A percentile compares a stretch with the other conserved stretches of the same genome.
These are phyloP conservation scores for Balakata baccata DNA, from an alignment of 345 rosid genomes.

Conservation along the genomic window DNA sequence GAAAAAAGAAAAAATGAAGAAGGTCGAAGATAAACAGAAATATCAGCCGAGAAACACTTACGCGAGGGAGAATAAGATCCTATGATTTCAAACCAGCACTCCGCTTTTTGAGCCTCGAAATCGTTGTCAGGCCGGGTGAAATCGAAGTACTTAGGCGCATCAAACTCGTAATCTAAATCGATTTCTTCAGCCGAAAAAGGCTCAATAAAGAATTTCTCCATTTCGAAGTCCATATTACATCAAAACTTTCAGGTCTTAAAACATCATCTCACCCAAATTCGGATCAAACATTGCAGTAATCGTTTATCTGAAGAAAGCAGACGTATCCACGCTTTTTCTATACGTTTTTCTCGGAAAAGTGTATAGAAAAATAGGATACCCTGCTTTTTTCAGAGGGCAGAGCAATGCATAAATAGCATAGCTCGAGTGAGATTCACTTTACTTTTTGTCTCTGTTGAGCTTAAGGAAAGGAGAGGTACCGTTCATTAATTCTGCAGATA, in stretches of 20 bases:
- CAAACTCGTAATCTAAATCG: slow-evolving; percentile 63
- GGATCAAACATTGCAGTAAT: background rate
- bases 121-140: slow-evolving; percentile 47
- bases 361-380: background rate
- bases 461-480: background rate
- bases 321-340: background rate
- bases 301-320: background rate
- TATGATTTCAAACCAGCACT: slow-evolving; percentile 63
- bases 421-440: background rate
- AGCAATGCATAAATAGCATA: background rate
- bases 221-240: slow-evolving; percentile 22
- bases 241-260: background rate
- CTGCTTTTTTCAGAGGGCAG: background rate
- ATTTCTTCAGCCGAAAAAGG: slow-evolving; percentile 23
- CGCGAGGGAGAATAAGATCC: slow-evolving; percentile 69
- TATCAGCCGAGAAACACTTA: slow-evolving; percentile 23
- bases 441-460: background rate
- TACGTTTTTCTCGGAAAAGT: background rate
- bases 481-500: too few species aligned
- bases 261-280: background rate
- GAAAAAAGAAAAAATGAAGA: too few species aligned
- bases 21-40: background rate
- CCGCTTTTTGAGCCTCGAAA: slow-evolving; percentile 44
- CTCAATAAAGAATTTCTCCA: slow-evolving; percentile 19
- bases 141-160: slow-evolving; percentile 61